Base-by-base conservation (phyloP, 345 rosid genomes). In the Eucalyptus shirleyi region DNA sequence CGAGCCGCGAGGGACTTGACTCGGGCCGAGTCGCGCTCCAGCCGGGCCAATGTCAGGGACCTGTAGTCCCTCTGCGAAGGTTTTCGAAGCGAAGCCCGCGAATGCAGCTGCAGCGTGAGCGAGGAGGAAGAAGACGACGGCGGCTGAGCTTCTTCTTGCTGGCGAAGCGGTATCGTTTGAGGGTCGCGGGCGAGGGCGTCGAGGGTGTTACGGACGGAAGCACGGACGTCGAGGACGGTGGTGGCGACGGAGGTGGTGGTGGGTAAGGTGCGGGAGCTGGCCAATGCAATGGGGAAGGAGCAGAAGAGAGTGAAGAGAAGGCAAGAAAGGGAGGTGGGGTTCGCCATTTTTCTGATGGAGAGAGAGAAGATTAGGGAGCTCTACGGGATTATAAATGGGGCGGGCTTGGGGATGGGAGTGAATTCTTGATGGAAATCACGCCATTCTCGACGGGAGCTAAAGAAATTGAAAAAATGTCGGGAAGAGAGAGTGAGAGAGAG, bases 21-120 rank as follows among this genome's bases (percentile, higher is more conserved):
- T 87, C 98, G 95, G 90, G 93, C 93, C 16, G 96, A 91, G 95
- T 97, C 99, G 5, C 98, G 98, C 89, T 87, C 86, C 82, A 96
- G 97, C 82, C 98, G 91, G 12, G 97, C 91, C 47, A 94, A 89
- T 30, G 95, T 93, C 81, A 96, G 92, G 21, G 98, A 94, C 53
- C 90, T 96, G 93, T 96, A 96, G 94, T 96, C 97, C 50, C 17
- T 6, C 32, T 94, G 95, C 44, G 89, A 69, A 55, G 90, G n/a
- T 88, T 89, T 91, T 12, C 80, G 91, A 47, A 96, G 56, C 1
- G 95, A 93, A 87, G 89, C 88, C 89, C 98, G 93, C 0, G 99
- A 37, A 89, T 90, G 96, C 65, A 97, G 93, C 87, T 94, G 92
- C 60, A 97, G 88, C 45, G 90, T 90, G 32, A 94, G 77, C 5